phyloP scores from a whole-genome alignment of 208 protist genomes.

The Porcisia deanei region DNA sequence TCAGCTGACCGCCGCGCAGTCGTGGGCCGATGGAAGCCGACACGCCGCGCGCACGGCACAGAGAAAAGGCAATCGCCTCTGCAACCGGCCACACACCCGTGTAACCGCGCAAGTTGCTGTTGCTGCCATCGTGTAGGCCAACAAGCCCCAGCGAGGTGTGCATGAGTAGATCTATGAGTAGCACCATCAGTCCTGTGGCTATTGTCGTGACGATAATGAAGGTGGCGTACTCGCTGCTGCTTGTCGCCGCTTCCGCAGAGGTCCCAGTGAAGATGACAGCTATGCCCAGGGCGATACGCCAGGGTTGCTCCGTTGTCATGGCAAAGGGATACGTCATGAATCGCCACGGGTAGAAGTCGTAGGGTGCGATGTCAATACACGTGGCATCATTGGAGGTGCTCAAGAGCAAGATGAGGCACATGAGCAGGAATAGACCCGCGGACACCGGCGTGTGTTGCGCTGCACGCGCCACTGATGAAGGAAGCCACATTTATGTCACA shows the following conservation, averaged over 20 bases:
- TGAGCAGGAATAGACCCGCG: background rate
- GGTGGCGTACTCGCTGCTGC: conserved; percentile 28
- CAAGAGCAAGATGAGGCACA: conserved; percentile 3
- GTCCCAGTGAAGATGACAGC: conserved; percentile 25
- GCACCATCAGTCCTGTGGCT: conserved; percentile 21
- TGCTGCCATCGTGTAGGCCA: background rate
- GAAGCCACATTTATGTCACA: background rate
- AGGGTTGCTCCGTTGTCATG: conserved; percentile 11
- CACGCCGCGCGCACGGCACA: conserved; percentile 21
- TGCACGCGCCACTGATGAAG: background rate
- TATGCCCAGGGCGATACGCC: conserved; percentile 16
- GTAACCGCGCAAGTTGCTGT: conserved; percentile 14
- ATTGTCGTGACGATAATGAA: conserved; percentile 27
- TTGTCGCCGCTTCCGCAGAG: conserved; percentile 32
- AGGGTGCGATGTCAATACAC: conserved; percentile 1
- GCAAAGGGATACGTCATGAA: conserved; percentile 24
- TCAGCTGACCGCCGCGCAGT: background rate
- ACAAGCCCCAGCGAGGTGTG: background rate
- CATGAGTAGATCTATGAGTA: conserved; percentile 23
- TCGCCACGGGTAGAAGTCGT: conserved; percentile 6
- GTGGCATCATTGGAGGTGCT: background rate
- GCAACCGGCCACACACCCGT: conserved; percentile 43
- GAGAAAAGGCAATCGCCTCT: conserved; percentile 28
- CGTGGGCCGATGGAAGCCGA: conserved; percentile 5
- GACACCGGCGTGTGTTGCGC: conserved; percentile 12